Evolutionary conservation across 2,329 filamentous ascomycete species (phyloP), one percentile per base, ranked within the genome.

Genomic region (Phialophora chinensis): DNA sequence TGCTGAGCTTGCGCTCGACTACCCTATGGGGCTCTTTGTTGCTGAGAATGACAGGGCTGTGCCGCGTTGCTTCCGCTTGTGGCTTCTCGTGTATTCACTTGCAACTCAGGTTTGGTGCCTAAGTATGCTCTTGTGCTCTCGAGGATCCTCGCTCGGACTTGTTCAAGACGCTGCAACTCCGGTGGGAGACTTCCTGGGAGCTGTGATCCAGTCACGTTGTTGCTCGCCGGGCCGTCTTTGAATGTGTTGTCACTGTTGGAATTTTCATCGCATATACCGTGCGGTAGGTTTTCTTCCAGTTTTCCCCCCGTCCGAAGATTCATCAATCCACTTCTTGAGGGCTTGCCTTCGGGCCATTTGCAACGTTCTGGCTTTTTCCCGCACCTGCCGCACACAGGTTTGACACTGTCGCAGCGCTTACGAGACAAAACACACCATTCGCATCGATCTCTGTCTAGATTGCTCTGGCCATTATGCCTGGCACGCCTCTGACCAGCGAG

Each of bases 301-400:
- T 2, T 35, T 35, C 11, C 33, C 10, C 33, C 3, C 10, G 8
- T 12, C 2, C 33, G 33, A 35, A 49, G 12, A n/a, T 47, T 29
- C 4, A 12, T 25, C 4, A 49, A 59, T 10, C 20, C 56, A n/a
- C 38, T 59, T 31, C 38, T 31, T 47, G 56, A 59, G 25, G 6
- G 23, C n/a, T 29, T 49, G 12, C 27, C 56, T 17, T 27, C 17
- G n/a, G 12, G 56, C 20, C 27, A 47, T 29, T 14, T 20, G 38
- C 56, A 59, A 17, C 17, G 20, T 4, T 25, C 3, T 11, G 20
- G 56, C 5, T 17, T 38, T 29, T 5, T 59, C 12, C 4, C 12
- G 12, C 23, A 59, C 56, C 38, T 47, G 12, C 56, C 56, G 27
- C 56, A 59, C 38, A 59, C 38, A 1, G 56, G 56, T 47, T 59